Conservation (phyloP, 345 rosid species). For the Populus euphratica region DNA sequence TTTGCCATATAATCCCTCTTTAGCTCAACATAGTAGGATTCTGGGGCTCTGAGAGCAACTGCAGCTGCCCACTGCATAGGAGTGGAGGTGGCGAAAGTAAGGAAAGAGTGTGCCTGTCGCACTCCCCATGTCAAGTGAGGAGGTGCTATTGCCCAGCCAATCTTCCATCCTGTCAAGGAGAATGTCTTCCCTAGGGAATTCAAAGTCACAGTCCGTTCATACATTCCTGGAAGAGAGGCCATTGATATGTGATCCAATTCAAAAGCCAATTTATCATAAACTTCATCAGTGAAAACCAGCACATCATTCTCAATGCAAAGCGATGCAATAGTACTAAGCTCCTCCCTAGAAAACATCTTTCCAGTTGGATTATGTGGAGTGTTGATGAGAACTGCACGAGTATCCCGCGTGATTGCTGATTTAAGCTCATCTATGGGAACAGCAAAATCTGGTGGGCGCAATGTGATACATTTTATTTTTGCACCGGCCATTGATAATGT, state of each 20-base stretch:
- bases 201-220: conserved; percentile 80
- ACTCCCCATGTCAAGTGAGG: conserved; percentile 92
- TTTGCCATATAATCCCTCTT: conserved; percentile 72
- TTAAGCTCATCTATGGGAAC: conserved; percentile 74
- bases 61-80: conserved; percentile 80
- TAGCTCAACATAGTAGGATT: conserved; percentile 68
- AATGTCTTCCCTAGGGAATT: conserved; percentile 92
- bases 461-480: conserved; percentile 62
- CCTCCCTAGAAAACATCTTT: conserved; percentile 82
- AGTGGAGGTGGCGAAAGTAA: conserved; percentile 83
- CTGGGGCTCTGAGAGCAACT: conserved; percentile 70
- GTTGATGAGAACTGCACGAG: conserved; percentile 81
- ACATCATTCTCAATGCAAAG: conserved; percentile 87
- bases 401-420: conserved; percentile 58
- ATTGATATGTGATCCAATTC: conserved; percentile 89
- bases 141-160: conserved; percentile 97
- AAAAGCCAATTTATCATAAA: conserved; percentile 84
- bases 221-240: conserved; percentile 96
- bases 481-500: conserved; percentile 99
- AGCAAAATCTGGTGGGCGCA: conserved; percentile 75
- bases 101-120: conserved; percentile 82
- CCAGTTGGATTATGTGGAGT: conserved; percentile 95
- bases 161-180: conserved; percentile 94
- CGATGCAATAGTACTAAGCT: conserved; percentile 61
- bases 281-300: conserved; percentile 80